Base-by-base conservation (phyloP, 2,329 filamentous ascomycete genomes). In the Paecilomyces dactylethromorphus region DNA sequence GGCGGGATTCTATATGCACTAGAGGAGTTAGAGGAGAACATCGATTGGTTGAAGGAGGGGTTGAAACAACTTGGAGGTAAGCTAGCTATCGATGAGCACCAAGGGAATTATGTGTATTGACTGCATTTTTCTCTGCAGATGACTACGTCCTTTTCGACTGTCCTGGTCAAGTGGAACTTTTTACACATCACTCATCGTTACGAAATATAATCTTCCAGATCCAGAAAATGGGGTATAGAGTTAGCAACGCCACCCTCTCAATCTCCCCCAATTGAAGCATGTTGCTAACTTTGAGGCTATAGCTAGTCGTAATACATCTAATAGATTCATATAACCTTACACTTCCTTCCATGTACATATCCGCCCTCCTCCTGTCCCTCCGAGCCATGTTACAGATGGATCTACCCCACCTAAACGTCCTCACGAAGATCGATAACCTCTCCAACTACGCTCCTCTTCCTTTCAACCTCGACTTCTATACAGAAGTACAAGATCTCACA, bases 321-420 rank as follows among this genome's bases (percentile, higher is more conserved):
- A 91, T 94, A 63, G 94, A 99, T 74, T 96, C 91, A 4, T 94
- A 96, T 72, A 93, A 91, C 72, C 83, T 97, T 29, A 96, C 92
- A 0, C 87, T 95, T 60, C 94, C 94, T 0, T 97, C 92, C 2
- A 84, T 97, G 61, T 99, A 97, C 76, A 89, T 99, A 60, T 96
- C 93, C 65, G 94, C 95, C 67, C 83, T 99, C 59, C 87, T 99
- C 58, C 87, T 99, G 24, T 93, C 92, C 58, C 85, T 99, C 63
- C 89, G 94, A 64, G 92, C 91, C 67, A 99, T 99, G 93, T 86
- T 99, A 56, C 94, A 97, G 77, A 93, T 99, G 84, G 94, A 97
- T 70, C 89, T 97, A 62, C 92, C 94, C 0, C 91, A 97, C 71
- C 82, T 99, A 65, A 99, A 99, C 70, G 90, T 99, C 62, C 84